A percentile compares a stretch with the other conserved stretches of the same genome.
These are phyloP conservation scores for Daldinia sp. DNA, from an alignment of 2,329 filamentous ascomycete genomes.

Conservation along the genomic window DNA sequence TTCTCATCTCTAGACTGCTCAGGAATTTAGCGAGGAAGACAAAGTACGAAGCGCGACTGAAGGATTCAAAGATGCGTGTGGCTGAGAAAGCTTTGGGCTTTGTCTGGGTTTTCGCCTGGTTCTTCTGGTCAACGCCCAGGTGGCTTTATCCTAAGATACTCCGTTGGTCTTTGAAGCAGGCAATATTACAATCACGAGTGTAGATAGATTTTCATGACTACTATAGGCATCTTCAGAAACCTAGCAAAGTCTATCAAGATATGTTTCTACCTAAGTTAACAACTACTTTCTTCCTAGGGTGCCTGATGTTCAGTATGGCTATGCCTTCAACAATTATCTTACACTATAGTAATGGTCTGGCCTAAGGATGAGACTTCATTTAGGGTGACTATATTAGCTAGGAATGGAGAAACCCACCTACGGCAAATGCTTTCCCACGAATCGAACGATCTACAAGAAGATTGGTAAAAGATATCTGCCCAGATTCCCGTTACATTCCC, in stretches of 20 bases:
- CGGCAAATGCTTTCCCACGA: background rate
- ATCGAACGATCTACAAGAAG: background rate
- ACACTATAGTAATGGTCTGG: background rate
- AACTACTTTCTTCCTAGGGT: background rate
- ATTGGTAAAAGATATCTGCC: background rate
- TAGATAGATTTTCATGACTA: background rate
- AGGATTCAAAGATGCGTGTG: background rate
- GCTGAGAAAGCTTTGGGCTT: slow-evolving; percentile 8
- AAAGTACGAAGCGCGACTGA: slow-evolving; percentile 9
- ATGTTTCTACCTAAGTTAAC: background rate
- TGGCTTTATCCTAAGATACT: slow-evolving; percentile 26
- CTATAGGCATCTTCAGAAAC: background rate
- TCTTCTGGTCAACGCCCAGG: slow-evolving; percentile 24
- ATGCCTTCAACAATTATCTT: background rate
- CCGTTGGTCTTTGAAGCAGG: slow-evolving; percentile 26
- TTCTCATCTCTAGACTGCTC: background rate
- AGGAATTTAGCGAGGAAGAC: background rate
- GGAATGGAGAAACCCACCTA: background rate
- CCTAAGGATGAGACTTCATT: background rate
- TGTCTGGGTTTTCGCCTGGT: slow-evolving; percentile 19
- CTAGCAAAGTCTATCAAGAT: background rate
- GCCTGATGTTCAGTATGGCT: too few relatives aligned
- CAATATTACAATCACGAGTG: slow-evolving; percentile 8
- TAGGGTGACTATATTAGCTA: background rate
- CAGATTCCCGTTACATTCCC: background rate